Percentiles rank a stretch among this genome's conserved stretches.
Evolutionary conservation across 2,329 filamentous ascomycete species (phyloP).

Genomic region (Metarhizium guizhouense): DNA sequence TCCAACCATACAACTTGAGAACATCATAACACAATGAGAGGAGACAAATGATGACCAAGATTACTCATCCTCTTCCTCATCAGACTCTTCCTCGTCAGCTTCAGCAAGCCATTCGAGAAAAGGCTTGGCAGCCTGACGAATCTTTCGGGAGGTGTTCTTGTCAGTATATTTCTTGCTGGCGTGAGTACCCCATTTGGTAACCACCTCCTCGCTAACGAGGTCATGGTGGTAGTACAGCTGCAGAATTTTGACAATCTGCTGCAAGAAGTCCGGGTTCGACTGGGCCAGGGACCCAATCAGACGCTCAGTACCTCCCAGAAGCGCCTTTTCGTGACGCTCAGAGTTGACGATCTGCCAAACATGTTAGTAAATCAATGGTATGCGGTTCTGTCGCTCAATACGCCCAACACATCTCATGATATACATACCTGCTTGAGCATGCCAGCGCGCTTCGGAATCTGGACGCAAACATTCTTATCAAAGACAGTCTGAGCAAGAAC

Average conservation of each 20-base stretch:
- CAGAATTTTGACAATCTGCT: constrained; percentile 74
- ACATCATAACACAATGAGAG: not conserved
- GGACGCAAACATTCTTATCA: constrained; percentile 77
- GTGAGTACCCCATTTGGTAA: constrained; percentile 86
- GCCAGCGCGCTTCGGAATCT: constrained; percentile 73
- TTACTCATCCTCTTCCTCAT: constrained; percentile 43
- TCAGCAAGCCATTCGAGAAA: constrained; percentile 92
- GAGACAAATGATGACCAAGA: not conserved
- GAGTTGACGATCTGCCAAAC: constrained; percentile 50
- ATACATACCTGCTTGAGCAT: constrained; percentile 76
- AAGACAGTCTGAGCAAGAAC: constrained; percentile 93
- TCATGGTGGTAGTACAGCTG: constrained; percentile 88
- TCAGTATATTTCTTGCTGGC: constrained; percentile 99
- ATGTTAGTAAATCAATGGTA: not conserved
- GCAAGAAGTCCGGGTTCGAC: constrained; percentile 68
- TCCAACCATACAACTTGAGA: not conserved
- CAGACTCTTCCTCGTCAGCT: constrained; percentile 65
- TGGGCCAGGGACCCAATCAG: constrained; percentile 66
- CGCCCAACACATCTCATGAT: not conserved
- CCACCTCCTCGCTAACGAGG: constrained; percentile 76
- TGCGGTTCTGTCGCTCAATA: too few species aligned
- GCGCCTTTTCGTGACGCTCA: constrained; percentile 89
- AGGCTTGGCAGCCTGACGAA: constrained; percentile 86
- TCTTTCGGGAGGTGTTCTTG: constrained; percentile 80
- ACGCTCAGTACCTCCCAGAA: constrained; percentile 90